A percentile compares a stretch with the other conserved stretches of the same genome.
These are phyloP conservation scores for Trichodelitschia bisporula DNA, from an alignment of 495 filamentous ascomycete species.

Conservation along the genomic window DNA sequence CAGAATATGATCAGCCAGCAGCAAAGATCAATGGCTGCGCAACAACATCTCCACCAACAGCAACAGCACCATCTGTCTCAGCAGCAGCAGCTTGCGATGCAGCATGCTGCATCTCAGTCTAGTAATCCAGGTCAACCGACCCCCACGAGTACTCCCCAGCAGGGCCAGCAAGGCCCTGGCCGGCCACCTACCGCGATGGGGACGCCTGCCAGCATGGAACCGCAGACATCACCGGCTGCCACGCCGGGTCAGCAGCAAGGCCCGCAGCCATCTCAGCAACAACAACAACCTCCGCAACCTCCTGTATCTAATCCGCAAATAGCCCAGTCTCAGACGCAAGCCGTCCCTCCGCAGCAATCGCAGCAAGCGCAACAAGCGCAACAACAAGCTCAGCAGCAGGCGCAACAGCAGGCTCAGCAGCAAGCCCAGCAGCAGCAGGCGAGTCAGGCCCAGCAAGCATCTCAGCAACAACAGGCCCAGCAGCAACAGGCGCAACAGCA, in stretches of 20 bases:
- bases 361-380: not conserved
- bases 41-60: not conserved
- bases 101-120: not conserved
- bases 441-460: slow-evolving; percentile 17
- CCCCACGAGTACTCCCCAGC: not conserved
- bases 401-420: not conserved
- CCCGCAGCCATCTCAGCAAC: not conserved
- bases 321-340: too few species aligned
- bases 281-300: not conserved
- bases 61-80: not conserved
- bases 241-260: not conserved
- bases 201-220: not conserved
- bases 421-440: not conserved
- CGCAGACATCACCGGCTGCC: not conserved
- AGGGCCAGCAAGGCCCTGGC: not conserved
- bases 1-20: not conserved
- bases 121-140: not conserved
- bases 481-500: slow-evolving; percentile 13
- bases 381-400: not conserved
- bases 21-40: not conserved
- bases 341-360: too few species aligned
- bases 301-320: too few species aligned
- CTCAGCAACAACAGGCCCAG: slow-evolving; percentile 19
- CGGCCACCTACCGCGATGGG: not conserved
- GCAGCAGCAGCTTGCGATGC: not conserved